Conservation (phyloP, 2,329 filamentous ascomycete species). For the Lachnellula subtilissima region DNA sequence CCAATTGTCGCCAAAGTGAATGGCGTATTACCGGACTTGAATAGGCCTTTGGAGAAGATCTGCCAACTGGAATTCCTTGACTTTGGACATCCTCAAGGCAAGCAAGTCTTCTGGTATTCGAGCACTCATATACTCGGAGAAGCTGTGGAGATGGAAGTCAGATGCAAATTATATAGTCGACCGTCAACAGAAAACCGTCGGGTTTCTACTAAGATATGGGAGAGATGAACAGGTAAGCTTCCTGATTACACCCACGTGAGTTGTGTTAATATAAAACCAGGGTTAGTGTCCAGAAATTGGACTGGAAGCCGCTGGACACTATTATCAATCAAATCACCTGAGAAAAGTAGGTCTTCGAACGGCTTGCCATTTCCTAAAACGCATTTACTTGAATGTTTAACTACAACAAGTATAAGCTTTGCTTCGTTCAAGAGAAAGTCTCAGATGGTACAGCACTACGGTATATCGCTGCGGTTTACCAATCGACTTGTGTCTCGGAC, state of each 20-base stretch:
- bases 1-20: slow-evolving; percentile 7
- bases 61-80: slow-evolving; percentile 79
- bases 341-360: neutral
- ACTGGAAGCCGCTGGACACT: neutral
- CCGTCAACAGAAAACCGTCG: slow-evolving; percentile 58
- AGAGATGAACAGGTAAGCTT: neutral
- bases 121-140: slow-evolving; percentile 88
- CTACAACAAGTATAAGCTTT: neutral
- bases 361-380: neutral
- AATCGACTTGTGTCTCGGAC: neutral
- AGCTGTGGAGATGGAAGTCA: slow-evolving; percentile 78
- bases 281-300: neutral
- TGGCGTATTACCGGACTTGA: slow-evolving; percentile 77
- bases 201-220: slow-evolving; percentile 77
- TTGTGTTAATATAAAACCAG: neutral
- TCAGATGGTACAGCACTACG: neutral
- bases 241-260: neutral
- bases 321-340: neutral
- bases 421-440: neutral
- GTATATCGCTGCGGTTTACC: neutral
- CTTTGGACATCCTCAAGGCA: slow-evolving; percentile 65
- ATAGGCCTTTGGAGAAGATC: slow-evolving; percentile 77
- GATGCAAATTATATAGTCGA: slow-evolving; percentile 83
- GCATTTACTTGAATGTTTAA: neutral
- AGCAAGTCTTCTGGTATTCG: slow-evolving; percentile 93